These are phyloP conservation scores for Cyberlindnera petersonii DNA, from an alignment of 805 yeast genomes.

Conservation along the genomic window DNA sequence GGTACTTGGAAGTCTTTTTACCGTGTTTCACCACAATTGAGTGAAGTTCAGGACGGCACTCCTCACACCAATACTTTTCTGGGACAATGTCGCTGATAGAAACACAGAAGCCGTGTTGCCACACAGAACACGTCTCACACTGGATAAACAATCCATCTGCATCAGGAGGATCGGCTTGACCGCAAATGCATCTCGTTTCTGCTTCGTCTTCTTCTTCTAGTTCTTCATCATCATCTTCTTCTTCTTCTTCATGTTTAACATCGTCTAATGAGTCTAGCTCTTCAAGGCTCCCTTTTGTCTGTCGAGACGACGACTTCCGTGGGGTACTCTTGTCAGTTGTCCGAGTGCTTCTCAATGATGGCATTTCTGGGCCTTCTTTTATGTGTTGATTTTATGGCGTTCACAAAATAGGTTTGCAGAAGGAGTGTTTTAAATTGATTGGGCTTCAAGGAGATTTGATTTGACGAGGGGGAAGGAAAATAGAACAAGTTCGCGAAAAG, in stretches of 20 bases:
- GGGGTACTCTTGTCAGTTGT: conserved; percentile 9
- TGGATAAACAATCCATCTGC: conserved; percentile 68
- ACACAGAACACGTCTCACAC: conserved; percentile 86
- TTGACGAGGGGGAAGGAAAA: too few species aligned
- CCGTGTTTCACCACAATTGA: conserved; percentile 44
- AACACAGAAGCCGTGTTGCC: conserved; percentile 98
- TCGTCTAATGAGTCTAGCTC: conserved; percentile 1
- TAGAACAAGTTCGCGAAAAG: too few species aligned
- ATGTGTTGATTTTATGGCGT: too few species aligned
- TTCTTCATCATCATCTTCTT: conserved; percentile 23
- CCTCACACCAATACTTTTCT: conserved; percentile 93
- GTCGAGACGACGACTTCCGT: not conserved
- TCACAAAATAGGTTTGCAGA: too few species aligned
- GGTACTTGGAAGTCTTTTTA: conserved; percentile 46
- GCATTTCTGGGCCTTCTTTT: too few species aligned
- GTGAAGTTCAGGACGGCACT: conserved; percentile 84
- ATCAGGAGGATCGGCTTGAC: conserved; percentile 41
- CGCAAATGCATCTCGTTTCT: conserved; percentile 44
- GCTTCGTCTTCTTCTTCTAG: conserved; percentile 39
- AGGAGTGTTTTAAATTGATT: too few species aligned
- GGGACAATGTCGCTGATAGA: conserved; percentile 79
- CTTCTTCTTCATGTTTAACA: conserved; percentile 8
- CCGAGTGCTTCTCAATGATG: conserved; percentile 26
- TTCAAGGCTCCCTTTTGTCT: conserved; percentile 2
- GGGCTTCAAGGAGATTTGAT: too few species aligned